Evolutionary conservation across 176 grass and related monocot genomes (phyloP).

Genomic region (Pontederia paniculata): DNA sequence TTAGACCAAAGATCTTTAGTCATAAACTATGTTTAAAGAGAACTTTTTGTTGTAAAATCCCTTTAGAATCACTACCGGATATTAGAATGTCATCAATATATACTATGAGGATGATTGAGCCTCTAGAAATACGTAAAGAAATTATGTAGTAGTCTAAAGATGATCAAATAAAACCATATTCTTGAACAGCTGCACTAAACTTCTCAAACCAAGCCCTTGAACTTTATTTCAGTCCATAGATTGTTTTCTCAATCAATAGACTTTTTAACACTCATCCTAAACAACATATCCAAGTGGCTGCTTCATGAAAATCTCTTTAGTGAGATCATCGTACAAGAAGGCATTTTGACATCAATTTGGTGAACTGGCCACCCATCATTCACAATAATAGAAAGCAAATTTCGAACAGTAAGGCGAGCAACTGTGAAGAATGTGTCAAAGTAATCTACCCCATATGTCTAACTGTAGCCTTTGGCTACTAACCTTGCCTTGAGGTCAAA

Average conservation of each 20-base stretch:
- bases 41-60: no score
- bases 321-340: neutral
- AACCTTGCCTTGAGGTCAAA: neutral
- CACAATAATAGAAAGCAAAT: neutral
- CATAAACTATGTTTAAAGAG: no score
- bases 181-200: no score
- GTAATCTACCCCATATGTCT: constrained; percentile 3
- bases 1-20: no score
- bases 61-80: no score
- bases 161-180: no score
- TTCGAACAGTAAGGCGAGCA: neutral
- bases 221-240: no score
- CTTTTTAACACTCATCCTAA: neutral
- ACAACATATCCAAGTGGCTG: neutral
- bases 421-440: neutral
- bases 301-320: neutral
- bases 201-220: no score
- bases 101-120: no score
- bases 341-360: neutral
- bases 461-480: neutral
- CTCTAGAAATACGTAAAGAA: no score
- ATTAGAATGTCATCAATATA: no score
- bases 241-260: neutral
- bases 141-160: no score
- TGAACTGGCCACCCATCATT: neutral